phyloP scores from a whole-genome alignment of 2,329 filamentous ascomycete genomes.

The Colletotrichum karsti region DNA sequence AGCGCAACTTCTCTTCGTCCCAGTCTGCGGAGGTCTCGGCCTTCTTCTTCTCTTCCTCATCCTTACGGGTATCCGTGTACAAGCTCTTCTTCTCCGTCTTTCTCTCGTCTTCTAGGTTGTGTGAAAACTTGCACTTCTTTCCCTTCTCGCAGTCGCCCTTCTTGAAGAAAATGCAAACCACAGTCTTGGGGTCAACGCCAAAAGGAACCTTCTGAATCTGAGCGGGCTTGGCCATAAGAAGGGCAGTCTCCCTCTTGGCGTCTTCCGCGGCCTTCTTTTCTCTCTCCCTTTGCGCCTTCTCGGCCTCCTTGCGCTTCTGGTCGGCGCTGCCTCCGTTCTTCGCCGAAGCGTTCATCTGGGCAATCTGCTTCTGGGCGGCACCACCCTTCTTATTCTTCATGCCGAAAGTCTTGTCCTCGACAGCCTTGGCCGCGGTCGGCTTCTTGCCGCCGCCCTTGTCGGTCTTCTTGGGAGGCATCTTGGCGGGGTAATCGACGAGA shows the following conservation, averaged over 20 bases:
- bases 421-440: constrained; percentile 66
- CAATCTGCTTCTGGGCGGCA: constrained; percentile 89
- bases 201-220: constrained; percentile 98
- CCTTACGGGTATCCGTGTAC: constrained; percentile 83
- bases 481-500: constrained; percentile 44
- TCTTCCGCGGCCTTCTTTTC: constrained; percentile 93
- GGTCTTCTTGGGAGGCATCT: constrained; percentile 76
- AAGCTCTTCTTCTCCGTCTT: constrained; percentile 93
- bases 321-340: constrained; percentile 82
- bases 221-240: constrained; percentile 88
- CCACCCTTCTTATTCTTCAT: constrained; percentile 99
- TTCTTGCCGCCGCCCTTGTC: constrained; percentile 62
- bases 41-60: constrained; percentile 82
- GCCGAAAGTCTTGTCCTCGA: constrained; percentile 97
- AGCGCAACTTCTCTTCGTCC: constrained; percentile 95
- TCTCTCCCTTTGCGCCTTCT: constrained; percentile 74
- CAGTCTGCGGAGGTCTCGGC: constrained; percentile 93
- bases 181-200: constrained; percentile 96
- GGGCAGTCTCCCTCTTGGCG: constrained; percentile 81
- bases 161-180: constrained; percentile 96
- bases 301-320: constrained; percentile 80
- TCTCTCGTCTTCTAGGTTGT: constrained; percentile 87
- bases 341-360: constrained; percentile 79
- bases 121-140: constrained; percentile 97
- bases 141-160: constrained; percentile 98